Base-by-base conservation (phyloP, 306 rosid species). In the Adenanthera pavonina region DNA sequence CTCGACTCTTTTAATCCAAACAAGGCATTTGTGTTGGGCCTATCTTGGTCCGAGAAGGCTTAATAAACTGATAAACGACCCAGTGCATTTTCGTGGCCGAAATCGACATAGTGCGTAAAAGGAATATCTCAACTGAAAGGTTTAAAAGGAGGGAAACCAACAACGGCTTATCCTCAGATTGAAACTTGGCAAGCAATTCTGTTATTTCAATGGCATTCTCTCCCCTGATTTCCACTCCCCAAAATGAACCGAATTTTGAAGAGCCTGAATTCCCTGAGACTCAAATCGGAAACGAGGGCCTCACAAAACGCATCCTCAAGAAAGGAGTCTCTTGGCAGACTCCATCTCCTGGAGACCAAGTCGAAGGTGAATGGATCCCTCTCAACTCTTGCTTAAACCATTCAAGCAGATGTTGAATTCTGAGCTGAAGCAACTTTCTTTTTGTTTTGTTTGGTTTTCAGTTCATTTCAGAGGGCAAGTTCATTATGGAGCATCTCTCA, bases 321-420 rank as follows among this genome's bases (percentile, higher is more conserved):
- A 74, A 75, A 81, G 93, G 96, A 75, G 38, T 77, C 72, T 53
- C 91, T 61, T 91, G 93, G 92, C 89, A 89, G 75, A 89, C 92
- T 83, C 93, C 96, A 40, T 81, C 84, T 62, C 81, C 59, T 33
- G 96, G 96, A 16, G 93, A 91, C 67, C 85, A 88, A 84, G 92
- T 86, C 5, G 80, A 88, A 88, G 93, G 95, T 91, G 11, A 56
- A 2, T 17, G 40, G 59, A 53, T 60, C 69, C 3, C 12, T 51
- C 8, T 25, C 17, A 76, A 71, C 46, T 15, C 36, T 17, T 15
- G 44, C 7, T n/a, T 47, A 0, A 8, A 16, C 59, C 44, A 44
- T 16, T 65, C 10, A 68, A 44, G n/a, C 33, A 4, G 8, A 62
- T 8, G 52, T 8, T 77, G 47, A 82, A 38, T 80, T 68, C 56